Base-by-base conservation (phyloP, 1,284 basidiomycete species). In the Puccinia triticina region DNA sequence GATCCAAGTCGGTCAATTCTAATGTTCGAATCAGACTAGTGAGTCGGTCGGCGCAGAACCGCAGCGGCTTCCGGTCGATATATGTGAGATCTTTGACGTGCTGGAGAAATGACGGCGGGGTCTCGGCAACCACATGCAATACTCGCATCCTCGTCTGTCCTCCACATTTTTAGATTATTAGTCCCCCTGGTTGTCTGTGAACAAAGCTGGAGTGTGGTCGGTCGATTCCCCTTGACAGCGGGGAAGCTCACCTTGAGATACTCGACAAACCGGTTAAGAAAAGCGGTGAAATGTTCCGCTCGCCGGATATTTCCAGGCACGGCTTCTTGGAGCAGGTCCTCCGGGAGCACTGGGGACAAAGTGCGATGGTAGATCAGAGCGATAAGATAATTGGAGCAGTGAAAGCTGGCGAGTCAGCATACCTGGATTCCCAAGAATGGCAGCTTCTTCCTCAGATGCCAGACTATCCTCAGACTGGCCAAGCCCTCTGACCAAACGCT, bases 11-110 rank as follows among this genome's bases (percentile, higher is more conserved):
- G 72, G 89, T 95, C 12, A 99, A 88, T 86, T 99, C 94, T 69
- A 99, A 89, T 8, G 97, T 99, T 61, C 94, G 91, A 73, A 99
- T 94, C 29, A 99, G 90, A 32, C 95, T 97, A 83, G 96, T 94
- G 75, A 99, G 88, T 29, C 97, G 92, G 87, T 99, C 97, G 5
- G 97, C 93, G 87, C 97, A 99, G 87, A 99, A 99, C 82, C 96
- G 91, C 82, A 99, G 88, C n/a, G 97, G 97, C 84, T 96, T 90
- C 84, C 94, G 90, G 87, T 99, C 97, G 85, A 99, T 99, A 87
- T 95, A 99, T 16, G 97, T 99, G 85, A 99, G 98, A 86, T 99
- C 97, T 88, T 98, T 99, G 72, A 99, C 89, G 88, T 99, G 97
- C 86, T 98, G 97, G 61, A 99, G 88, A 88, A 99, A 99, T 1